phyloP scores from a whole-genome alignment of 345 rosid genomes.

The Eucalyptus tenuipes region DNA sequence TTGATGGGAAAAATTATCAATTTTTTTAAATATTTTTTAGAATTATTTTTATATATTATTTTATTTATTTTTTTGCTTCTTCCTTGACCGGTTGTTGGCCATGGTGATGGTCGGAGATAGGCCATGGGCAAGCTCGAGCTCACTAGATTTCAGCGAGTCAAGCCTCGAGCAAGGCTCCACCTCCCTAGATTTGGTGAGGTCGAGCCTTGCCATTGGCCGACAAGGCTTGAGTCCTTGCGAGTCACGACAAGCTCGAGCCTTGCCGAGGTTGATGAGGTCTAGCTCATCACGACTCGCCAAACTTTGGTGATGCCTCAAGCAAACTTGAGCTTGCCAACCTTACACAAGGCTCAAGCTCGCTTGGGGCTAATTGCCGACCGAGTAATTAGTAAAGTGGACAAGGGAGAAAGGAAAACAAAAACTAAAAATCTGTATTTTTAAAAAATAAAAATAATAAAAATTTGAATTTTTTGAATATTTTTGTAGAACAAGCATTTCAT shows the following conservation, averaged over 20 bases:
- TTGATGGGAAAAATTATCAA: too few relatives aligned
- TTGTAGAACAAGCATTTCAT: neutral
- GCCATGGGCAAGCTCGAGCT: rapidly evolving
- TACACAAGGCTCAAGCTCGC: neutral
- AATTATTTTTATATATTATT: too few relatives aligned
- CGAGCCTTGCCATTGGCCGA: neutral
- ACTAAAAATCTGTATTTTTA: too few relatives aligned
- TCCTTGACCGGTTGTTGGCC: neutral
- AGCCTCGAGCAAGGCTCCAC: neutral
- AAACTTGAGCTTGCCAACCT: neutral
- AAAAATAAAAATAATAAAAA: too few relatives aligned
- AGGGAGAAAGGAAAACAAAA: too few relatives aligned
- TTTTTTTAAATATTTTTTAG: too few relatives aligned
- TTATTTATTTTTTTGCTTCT: neutral
- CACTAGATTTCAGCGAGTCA: neutral
- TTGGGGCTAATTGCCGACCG: rapidly evolving
- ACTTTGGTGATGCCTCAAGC: neutral
- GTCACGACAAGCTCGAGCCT: rapidly evolving
- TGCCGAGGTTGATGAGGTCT: rapidly evolving
- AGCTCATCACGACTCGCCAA: rapidly evolving
- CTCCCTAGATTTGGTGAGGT: neutral
- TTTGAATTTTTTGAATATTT: too few relatives aligned
- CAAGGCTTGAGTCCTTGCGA: neutral
- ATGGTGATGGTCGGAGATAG: rapidly evolving
- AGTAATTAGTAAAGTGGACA: too few relatives aligned